Evolutionary conservation across 169 alveolate genomes (phyloP).

Genomic region (Cryptosporidium canis): DNA sequence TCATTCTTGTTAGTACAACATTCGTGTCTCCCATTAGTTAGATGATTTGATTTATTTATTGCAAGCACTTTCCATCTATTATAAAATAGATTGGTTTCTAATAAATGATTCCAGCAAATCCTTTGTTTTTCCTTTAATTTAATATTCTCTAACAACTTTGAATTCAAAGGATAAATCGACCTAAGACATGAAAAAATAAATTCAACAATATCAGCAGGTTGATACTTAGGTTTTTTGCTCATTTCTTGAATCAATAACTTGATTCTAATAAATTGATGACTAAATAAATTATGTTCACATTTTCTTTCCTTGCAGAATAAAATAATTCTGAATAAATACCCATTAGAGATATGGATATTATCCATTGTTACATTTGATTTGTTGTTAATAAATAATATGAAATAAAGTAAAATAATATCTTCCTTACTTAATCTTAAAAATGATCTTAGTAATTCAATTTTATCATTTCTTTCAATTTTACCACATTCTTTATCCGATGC

Average conservation of each 20-base stretch:
- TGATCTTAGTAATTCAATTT: constrained; percentile 27
- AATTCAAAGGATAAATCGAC: constrained; percentile 50
- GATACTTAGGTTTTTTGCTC: background rate
- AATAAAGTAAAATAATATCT: constrained; percentile 13
- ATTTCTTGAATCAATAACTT: constrained; percentile 1
- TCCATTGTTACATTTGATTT: background rate
- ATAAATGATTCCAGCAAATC: constrained; percentile 15
- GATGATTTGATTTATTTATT: background rate
- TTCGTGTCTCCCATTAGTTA: background rate
- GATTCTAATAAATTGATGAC: constrained; percentile 55
- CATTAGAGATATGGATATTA: background rate
- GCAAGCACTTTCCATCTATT: constrained; percentile 21
- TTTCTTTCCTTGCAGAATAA: constrained; percentile 21
- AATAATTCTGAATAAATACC: constrained; percentile 8
- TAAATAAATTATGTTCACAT: background rate
- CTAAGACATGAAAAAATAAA: constrained; percentile 44
- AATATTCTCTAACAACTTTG: constrained; percentile 26
- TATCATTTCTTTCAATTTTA: background rate
- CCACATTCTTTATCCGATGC: background rate
- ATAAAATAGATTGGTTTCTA: background rate
- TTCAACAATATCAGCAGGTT: background rate
- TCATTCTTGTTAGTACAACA: background rate
- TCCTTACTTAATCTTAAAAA: constrained; percentile 53
- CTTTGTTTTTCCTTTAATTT: constrained; percentile 34
- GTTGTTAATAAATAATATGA: background rate